Conservation (phyloP, 805 yeast species). For the Barnettozyma sp. region DNA sequence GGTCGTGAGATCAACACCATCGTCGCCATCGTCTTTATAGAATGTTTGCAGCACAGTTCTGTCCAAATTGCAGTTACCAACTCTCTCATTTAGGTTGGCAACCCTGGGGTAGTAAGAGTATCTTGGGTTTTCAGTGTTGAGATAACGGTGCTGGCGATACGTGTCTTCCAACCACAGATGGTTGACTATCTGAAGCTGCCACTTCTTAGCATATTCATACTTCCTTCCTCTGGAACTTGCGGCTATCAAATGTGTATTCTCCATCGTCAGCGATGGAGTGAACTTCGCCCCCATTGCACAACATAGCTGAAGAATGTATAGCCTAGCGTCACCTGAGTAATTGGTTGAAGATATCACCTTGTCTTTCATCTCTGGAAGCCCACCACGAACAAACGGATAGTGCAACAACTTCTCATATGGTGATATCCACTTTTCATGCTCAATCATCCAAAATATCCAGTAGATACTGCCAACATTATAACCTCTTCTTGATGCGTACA, state of each 20-base stretch:
- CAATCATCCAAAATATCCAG: slow-evolving; percentile 71
- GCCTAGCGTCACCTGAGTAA: slow-evolving; percentile 79
- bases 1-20: no score
- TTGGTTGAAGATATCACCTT: slow-evolving; percentile 64
- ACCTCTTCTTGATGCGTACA: slow-evolving; percentile 34
- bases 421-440: slow-evolving; percentile 44
- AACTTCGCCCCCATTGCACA: slow-evolving; percentile 69
- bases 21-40: slow-evolving; percentile 30
- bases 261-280: slow-evolving; percentile 54
- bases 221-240: slow-evolving; percentile 67
- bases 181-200: slow-evolving; percentile 62
- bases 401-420: slow-evolving; percentile 57
- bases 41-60: slow-evolving; percentile 32
- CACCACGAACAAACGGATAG: slow-evolving; percentile 51
- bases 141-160: slow-evolving; percentile 51
- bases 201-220: slow-evolving; percentile 62
- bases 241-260: slow-evolving; percentile 67
- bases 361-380: slow-evolving; percentile 48
- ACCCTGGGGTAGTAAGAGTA: slow-evolving; percentile 42
- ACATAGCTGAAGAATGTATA: slow-evolving; percentile 58
- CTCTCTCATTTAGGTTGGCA: slow-evolving; percentile 36
- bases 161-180: slow-evolving; percentile 89
- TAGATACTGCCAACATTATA: slow-evolving; percentile 55
- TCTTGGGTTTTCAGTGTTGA: slow-evolving; percentile 38
- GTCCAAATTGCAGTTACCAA: slow-evolving; percentile 47